Evolutionary conservation across 306 rosid genomes (phyloP).

Genomic region (Casuarina glauca): DNA sequence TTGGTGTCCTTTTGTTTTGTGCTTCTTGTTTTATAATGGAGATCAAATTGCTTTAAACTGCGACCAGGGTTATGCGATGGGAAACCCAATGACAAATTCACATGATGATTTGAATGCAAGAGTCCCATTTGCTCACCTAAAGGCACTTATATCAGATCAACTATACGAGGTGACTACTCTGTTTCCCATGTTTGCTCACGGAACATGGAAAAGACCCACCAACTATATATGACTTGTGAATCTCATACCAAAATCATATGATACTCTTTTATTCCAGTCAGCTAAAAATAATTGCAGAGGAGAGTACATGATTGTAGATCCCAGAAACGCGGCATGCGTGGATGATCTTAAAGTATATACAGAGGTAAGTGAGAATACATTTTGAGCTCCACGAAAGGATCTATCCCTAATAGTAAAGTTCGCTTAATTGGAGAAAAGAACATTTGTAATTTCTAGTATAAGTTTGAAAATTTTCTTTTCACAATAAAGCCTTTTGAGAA

Average conservation of each 20-base stretch:
- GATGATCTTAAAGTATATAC: slow-evolving; percentile 27
- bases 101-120: neutral
- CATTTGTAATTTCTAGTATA: no score
- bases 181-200: neutral
- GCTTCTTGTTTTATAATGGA: neutral
- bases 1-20: neutral
- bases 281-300: slow-evolving; percentile 31
- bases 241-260: neutral
- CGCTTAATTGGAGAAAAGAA: no score
- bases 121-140: slow-evolving; percentile 16
- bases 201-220: neutral
- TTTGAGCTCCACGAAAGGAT: no score
- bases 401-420: no score
- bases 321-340: slow-evolving; percentile 36
- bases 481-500: no score
- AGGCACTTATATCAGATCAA: slow-evolving; percentile 18
- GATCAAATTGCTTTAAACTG: neutral
- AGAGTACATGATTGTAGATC: slow-evolving; percentile 28
- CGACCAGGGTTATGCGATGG: slow-evolving; percentile 24
- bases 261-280: neutral
- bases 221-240: neutral
- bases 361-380: slow-evolving; percentile 27
- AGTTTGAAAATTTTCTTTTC: no score
- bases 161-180: slow-evolving; percentile 17
- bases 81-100: neutral